Evolutionary conservation across 129 eudicot species (phyloP).

Genomic region (Centaurea solstitialis): DNA sequence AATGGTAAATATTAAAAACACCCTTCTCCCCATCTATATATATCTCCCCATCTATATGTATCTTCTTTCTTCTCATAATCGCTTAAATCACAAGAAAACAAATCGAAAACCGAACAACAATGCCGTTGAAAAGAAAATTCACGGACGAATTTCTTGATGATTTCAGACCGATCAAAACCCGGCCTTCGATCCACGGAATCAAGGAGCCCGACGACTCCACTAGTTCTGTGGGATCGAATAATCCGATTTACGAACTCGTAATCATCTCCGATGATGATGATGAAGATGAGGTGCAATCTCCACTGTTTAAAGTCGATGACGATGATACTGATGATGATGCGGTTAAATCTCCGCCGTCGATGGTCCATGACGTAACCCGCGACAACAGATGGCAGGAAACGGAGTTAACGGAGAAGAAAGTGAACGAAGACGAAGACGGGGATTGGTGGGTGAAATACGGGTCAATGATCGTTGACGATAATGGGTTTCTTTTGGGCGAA

Average conservation of each 20-base stretch:
- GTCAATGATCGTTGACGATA: conserved; percentile 7
- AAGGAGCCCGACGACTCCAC: neutral
- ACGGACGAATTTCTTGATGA: neutral
- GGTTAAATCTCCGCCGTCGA: neutral
- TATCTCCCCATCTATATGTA: neutral
- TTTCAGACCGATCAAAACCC: neutral
- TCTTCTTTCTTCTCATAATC: neutral
- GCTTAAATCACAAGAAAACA: neutral
- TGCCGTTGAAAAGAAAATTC: neutral
- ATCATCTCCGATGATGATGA: neutral
- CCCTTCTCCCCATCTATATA: neutral
- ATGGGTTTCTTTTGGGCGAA: conserved; percentile 22
- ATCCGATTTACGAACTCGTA: neutral
- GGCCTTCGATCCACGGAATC: neutral
- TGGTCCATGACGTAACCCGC: neutral
- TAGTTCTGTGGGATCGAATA: conserved; percentile 1
- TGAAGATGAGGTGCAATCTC: neutral
- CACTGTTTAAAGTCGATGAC: neutral
- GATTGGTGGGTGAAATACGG: neutral
- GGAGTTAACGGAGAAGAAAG: neutral
- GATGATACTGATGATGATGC: no score
- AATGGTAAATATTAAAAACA: neutral
- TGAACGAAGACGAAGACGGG: neutral
- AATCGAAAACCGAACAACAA: neutral
- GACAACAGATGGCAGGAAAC: neutral